A percentile compares a stretch with the other conserved stretches of the same genome.
Evolutionary conservation across 2,329 filamentous ascomycete genomes (phyloP).

Genomic region (Venturia effusa): DNA sequence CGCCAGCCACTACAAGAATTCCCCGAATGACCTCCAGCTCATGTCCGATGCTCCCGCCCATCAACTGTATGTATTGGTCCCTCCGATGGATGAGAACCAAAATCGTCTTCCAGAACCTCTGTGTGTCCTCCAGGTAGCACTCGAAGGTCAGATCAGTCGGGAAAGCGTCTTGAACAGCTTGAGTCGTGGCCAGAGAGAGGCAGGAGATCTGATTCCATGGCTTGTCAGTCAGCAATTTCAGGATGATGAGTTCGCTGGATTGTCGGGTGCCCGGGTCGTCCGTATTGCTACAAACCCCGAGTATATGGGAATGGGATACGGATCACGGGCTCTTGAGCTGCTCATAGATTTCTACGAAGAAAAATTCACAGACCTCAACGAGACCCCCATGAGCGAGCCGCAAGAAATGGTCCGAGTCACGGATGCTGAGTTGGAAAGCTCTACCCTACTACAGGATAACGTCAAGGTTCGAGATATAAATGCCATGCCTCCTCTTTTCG

Average conservation of each 20-base stretch:
- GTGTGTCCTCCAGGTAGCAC: constrained; percentile 84
- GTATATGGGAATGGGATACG: constrained; percentile 87
- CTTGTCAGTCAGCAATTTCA: constrained; percentile 96
- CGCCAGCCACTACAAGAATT: constrained; percentile 96
- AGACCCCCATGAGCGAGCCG: constrained; percentile 47
- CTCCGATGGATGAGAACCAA: constrained; percentile 63
- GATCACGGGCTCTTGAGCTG: constrained; percentile 75
- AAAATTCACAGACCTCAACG: constrained; percentile 75
- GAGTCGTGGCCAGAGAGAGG: constrained; percentile 76
- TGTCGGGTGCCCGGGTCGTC: constrained; percentile 86
- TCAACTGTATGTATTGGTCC: constrained; percentile 87
- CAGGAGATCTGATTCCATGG: constrained; percentile 94
- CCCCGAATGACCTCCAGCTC: constrained; percentile 92
- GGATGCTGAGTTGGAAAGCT: constrained; percentile 67
- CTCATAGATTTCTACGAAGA: constrained; percentile 90
- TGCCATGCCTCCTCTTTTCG: constrained; percentile 87
- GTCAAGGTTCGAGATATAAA: constrained; percentile 83
- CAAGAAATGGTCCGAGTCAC: constrained; percentile 65
- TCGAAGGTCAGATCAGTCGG: constrained; percentile 90
- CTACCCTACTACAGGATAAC: constrained; percentile 72
- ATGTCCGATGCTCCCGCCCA: constrained; percentile 98
- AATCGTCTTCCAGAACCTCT: constrained; percentile 78
- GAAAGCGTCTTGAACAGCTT: constrained; percentile 86
- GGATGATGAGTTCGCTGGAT: constrained; percentile 86
- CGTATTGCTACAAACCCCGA: constrained; percentile 95